phyloP scores from a whole-genome alignment of 1,284 basidiomycete species.

The Moniliophthora roreri region DNA sequence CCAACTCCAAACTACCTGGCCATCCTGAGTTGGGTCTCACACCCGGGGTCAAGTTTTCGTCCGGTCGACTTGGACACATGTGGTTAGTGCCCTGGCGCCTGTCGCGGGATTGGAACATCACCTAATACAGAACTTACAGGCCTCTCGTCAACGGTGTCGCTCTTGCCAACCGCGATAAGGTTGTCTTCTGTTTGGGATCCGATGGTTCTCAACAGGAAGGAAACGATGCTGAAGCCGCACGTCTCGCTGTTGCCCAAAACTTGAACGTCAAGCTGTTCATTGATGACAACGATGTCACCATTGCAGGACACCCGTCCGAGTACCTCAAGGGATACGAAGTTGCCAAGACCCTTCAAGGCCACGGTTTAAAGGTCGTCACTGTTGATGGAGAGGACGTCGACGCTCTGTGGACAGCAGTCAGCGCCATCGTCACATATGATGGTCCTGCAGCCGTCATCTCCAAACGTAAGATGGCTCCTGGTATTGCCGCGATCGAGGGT shows the following conservation, averaged over 20 bases:
- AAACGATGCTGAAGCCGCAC: conserved; percentile 84
- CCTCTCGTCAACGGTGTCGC: conserved; percentile 81
- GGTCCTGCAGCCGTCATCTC: conserved; percentile 81
- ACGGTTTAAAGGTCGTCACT: conserved; percentile 73
- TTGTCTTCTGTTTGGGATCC: conserved; percentile 79
- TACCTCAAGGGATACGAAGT: conserved; percentile 80
- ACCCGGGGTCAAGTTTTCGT: conserved; percentile 85
- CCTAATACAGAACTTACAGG: conserved; percentile 27
- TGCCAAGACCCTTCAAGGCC: conserved; percentile 71
- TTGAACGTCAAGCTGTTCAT: conserved; percentile 84
- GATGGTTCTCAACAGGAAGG: conserved; percentile 90
- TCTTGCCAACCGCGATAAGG: conserved; percentile 74
- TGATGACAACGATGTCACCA: conserved; percentile 88
- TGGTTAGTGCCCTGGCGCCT: conserved; percentile 42
- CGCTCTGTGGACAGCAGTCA: conserved; percentile 67
- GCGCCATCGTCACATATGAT: conserved; percentile 50
- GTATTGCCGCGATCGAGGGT: conserved; percentile 77
- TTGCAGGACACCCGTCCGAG: conserved; percentile 81
- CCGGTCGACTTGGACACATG: conserved; percentile 82
- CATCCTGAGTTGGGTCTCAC: conserved; percentile 85
- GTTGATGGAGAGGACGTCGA: conserved; percentile 80
- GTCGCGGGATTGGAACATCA: neutral
- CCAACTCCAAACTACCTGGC: conserved; percentile 81
- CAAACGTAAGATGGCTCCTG: conserved; percentile 81
- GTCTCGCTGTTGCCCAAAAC: conserved; percentile 77